Evolutionary conservation across 805 yeast genomes (phyloP).

Genomic region (Torulaspora indica): DNA sequence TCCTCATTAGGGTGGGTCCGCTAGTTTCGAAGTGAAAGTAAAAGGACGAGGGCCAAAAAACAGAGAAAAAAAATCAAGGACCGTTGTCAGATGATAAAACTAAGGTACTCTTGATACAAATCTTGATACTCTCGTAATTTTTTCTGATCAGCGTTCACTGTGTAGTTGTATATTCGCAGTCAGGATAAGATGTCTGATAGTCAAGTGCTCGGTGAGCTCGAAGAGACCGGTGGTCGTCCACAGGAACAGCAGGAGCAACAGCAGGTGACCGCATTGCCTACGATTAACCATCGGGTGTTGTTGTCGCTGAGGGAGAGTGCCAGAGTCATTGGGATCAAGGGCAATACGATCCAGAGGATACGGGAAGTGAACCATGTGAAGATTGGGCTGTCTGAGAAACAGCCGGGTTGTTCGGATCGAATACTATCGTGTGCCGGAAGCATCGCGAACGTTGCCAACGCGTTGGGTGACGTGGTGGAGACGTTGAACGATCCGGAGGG

Average conservation of each 20-base stretch:
- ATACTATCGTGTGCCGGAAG: conserved; percentile 75
- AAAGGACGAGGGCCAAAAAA: background rate
- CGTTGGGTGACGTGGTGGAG: conserved; percentile 64
- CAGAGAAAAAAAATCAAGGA: background rate
- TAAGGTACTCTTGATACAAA: no score
- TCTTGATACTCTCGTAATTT: no score
- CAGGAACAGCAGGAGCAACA: conserved; percentile 1
- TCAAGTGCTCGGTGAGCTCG: conserved; percentile 1
- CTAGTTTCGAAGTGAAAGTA: background rate
- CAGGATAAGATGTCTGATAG: conserved; percentile 1
- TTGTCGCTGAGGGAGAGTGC: conserved; percentile 87
- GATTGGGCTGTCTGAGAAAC: conserved; percentile 80
- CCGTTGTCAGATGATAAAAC: background rate
- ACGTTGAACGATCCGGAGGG: conserved; percentile 25
- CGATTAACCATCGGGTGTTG: conserved; percentile 42
- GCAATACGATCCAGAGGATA: conserved; percentile 68
- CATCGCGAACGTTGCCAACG: conserved; percentile 61
- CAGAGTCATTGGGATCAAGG: conserved; percentile 81
- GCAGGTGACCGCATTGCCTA: conserved; percentile 8
- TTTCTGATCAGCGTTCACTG: no score
- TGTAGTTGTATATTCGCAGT: no score
- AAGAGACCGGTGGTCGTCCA: conserved; percentile 1
- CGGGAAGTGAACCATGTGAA: conserved; percentile 72
- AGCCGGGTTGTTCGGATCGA: conserved; percentile 76
- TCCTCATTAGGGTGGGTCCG: background rate